Evolutionary conservation across 768 basidiomycete species (phyloP), one percentile per base, ranked within the genome.

Genomic region (Albatrellus ellisii): DNA sequence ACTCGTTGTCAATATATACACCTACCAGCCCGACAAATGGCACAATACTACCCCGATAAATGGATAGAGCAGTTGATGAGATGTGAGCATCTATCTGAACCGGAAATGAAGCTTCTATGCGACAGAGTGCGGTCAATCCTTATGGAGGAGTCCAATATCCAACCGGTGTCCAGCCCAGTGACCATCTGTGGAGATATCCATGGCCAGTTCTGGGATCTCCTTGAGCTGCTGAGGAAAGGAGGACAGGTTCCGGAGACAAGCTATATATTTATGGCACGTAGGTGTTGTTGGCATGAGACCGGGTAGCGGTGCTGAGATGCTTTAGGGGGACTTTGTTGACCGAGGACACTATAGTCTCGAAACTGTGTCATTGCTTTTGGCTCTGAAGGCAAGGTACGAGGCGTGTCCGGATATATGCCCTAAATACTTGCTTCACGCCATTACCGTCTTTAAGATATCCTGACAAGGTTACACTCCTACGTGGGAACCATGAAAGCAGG

Each of bases 131-230:
- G 88, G 39, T 73, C 79, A 36, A 80, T 92, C 36, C 72, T 95
- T 27, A 79, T 97, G 59, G 94, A 99, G 59, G 94, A 99, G 59
- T 90, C 84, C 42, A 99, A 98, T 58, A 92, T 98, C 43, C 91
- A 97, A 56, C 92, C 92, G 25, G 88, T 99, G 41, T 85, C 86
- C 26, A 85, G 77, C 49, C 94, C 94, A 1, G 94, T 97, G 27
- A 97, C 94, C 24, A 83, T 89, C 50, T 88, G 86, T 55, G 92
- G 92, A 24, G 92, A 97, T 57, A 94, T 98, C 39, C 92, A 98
- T 54, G 92, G 92, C 20, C 94, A 98, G 59, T 95, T 95, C 62
- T 98, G 90, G 82, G 94, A 98, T 56, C 66, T 98, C 36, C 69
- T 94, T 26, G 91, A 99, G 63, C 64, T 99, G 38, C 66, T 95